These are phyloP conservation scores for Pleurotus citrinopileatus DNA, from an alignment of 768 basidiomycete species.

Conservation along the genomic window DNA sequence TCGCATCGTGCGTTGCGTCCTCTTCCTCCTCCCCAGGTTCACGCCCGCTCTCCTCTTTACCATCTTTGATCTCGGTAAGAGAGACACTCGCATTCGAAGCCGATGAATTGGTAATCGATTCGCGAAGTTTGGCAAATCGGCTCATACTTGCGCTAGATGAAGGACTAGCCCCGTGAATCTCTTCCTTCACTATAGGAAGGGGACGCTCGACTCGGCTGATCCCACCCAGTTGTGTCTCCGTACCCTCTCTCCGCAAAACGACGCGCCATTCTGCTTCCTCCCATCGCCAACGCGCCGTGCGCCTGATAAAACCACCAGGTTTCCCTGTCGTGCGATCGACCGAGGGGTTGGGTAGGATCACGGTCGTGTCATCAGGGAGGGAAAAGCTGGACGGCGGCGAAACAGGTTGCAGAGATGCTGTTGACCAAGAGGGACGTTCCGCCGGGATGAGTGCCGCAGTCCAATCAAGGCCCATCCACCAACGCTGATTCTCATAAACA, in stretches of 20 bases:
- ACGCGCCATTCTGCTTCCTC: conserved; percentile 91
- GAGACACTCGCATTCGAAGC: background rate
- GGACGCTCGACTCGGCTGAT: conserved; percentile 58
- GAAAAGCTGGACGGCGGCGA: conserved; percentile 69
- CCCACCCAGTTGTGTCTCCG: conserved; percentile 18
- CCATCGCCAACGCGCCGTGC: conserved; percentile 85
- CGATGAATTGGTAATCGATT: background rate
- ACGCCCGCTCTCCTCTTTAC: conserved; percentile 18
- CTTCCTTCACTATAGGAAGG: conserved; percentile 50
- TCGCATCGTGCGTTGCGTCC: conserved; percentile 14
- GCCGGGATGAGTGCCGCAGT: conserved; percentile 87
- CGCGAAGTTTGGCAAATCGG: background rate
- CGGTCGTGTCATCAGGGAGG: conserved; percentile 59
- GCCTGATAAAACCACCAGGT: conserved; percentile 49
- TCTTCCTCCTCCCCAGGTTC: background rate
- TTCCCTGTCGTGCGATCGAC: conserved; percentile 32
- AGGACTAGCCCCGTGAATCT: conserved; percentile 17
- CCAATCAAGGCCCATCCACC: conserved; percentile 99
- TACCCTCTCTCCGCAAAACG: conserved; percentile 56
- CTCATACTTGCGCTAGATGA: background rate
- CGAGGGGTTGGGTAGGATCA: conserved; percentile 35
- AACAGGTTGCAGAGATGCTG: conserved; percentile 52
- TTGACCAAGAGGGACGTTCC: conserved; percentile 89
- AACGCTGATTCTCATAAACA: conserved; percentile 92
- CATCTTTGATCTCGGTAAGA: conserved; percentile 8